phyloP scores from a whole-genome alignment of 1,284 basidiomycete genomes.

The Microbotryomycetes sp. region DNA sequence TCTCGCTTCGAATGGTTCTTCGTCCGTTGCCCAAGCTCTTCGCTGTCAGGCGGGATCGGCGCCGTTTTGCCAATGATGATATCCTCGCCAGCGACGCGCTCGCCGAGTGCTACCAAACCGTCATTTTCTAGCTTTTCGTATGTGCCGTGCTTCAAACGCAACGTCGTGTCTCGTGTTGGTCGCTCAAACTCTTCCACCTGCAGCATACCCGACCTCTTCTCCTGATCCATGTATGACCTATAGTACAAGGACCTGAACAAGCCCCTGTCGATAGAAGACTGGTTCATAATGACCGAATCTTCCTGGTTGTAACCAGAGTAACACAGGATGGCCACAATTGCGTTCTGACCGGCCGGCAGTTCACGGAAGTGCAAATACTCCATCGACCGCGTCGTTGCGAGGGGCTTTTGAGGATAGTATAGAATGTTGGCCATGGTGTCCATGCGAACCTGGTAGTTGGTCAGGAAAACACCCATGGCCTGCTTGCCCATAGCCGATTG shows the following conservation, averaged over 20 bases:
- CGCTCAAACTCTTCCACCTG: conserved; percentile 96
- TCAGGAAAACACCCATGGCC: conserved; percentile 97
- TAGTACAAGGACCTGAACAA: conserved; percentile 99
- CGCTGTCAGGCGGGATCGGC: conserved; percentile 89
- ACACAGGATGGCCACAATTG: conserved; percentile 95
- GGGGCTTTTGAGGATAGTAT: conserved; percentile 97
- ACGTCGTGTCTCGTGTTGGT: conserved; percentile 83
- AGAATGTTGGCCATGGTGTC: conserved; percentile 98
- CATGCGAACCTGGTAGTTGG: conserved; percentile 93
- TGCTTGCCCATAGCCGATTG: conserved; percentile 99
- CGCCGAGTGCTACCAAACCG: conserved; percentile 90
- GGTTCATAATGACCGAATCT: conserved; percentile 99
- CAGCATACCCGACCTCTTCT: conserved; percentile 92
- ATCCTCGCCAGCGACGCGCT: conserved; percentile 90
- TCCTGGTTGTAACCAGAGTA: conserved; percentile 99
- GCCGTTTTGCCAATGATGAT: conserved; percentile 99
- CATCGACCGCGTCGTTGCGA: conserved; percentile 97
- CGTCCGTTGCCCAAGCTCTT: conserved; percentile 91
- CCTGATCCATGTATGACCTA: conserved; percentile 82
- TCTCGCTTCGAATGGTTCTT: conserved; percentile 85
- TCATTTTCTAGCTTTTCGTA: conserved; percentile 98
- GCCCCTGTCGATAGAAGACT: conserved; percentile 94
- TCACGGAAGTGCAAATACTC: conserved; percentile 97
- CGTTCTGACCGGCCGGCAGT: conserved; percentile 94
- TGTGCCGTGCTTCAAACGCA: conserved; percentile 95